phyloP scores from a whole-genome alignment of 306 rosid genomes.

The Medicago ruthenica region DNA sequence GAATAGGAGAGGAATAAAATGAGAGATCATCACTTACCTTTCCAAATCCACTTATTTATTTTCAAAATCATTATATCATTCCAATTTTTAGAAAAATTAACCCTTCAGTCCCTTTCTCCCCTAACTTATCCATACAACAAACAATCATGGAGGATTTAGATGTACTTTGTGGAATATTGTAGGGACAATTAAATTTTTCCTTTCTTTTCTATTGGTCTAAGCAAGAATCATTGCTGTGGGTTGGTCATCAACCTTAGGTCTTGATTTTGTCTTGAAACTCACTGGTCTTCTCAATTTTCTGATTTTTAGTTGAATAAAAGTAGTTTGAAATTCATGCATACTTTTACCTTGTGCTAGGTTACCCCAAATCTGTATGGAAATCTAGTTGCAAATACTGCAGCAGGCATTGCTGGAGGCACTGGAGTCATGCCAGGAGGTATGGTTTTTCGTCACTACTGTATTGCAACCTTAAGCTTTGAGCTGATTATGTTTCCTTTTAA shows the following conservation, averaged over 20 bases:
- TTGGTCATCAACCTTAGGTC: slow-evolving; percentile 14
- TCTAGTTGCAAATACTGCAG: slow-evolving; percentile 96
- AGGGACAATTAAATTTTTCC: slow-evolving; percentile 1
- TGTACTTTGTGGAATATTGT: slow-evolving; percentile 11
- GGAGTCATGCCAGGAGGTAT: slow-evolving; percentile 99
- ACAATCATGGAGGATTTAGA: not conserved
- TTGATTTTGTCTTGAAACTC: slow-evolving; percentile 22
- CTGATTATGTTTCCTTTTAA: slow-evolving; percentile 15
- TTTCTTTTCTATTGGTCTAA: slow-evolving; percentile 14
- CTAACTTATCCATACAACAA: not conserved
- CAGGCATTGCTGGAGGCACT: slow-evolving; percentile 98
- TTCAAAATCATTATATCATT: not conserved
- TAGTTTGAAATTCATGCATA: slow-evolving; percentile 29
- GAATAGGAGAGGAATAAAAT: not conserved
- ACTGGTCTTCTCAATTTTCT: slow-evolving; percentile 2
- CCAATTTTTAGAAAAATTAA: not conserved
- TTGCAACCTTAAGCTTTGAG: slow-evolving; percentile 29
- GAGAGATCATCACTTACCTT: not conserved
- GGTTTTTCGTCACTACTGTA: not conserved
- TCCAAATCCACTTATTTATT: not conserved
- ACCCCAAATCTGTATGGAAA: slow-evolving; percentile 98
- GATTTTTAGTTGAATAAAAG: not conserved
- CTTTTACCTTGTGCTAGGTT: slow-evolving; percentile 63
- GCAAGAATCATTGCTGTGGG: slow-evolving; percentile 3
- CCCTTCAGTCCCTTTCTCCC: not conserved